A percentile compares a stretch with the other conserved stretches of the same genome.
Evolutionary conservation across 805 yeast genomes (phyloP).

Genomic region (Soucietia sequanensis): DNA sequence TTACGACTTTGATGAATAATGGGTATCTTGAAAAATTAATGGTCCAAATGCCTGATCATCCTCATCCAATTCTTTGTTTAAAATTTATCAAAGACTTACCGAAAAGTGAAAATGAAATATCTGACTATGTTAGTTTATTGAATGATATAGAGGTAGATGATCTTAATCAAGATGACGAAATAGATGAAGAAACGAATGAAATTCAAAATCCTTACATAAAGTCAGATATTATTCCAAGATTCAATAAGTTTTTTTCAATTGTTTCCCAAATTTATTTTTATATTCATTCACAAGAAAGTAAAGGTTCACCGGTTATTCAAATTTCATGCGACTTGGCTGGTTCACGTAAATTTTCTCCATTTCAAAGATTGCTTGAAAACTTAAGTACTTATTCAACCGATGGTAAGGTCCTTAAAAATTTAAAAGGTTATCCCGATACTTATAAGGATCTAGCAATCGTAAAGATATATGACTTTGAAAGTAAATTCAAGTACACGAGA

Average conservation of each 20-base stretch:
- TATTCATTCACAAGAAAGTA: slow-evolving; percentile 35
- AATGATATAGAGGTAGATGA: slow-evolving; percentile 13
- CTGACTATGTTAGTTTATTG: slow-evolving; percentile 23
- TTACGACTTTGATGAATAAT: slow-evolving; percentile 42
- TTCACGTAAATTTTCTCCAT: slow-evolving; percentile 47
- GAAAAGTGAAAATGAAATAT: slow-evolving; percentile 45
- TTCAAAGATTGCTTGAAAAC: slow-evolving; percentile 50
- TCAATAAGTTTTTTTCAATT: slow-evolving; percentile 60
- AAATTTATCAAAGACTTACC: slow-evolving; percentile 48
- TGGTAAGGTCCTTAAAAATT: slow-evolving; percentile 21
- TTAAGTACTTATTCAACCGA: slow-evolving; percentile 41
- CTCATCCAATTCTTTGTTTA: slow-evolving; percentile 33
- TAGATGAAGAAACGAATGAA: slow-evolving; percentile 19
- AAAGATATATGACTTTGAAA: slow-evolving; percentile 68
- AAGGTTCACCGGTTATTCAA: slow-evolving; percentile 63
- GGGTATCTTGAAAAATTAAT: slow-evolving; percentile 51
- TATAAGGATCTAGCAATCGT: slow-evolving; percentile 39
- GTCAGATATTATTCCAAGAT: too few relatives aligned
- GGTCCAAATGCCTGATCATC: slow-evolving; percentile 38
- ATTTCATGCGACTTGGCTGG: slow-evolving; percentile 55
- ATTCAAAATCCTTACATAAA: too few relatives aligned
- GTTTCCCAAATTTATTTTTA: slow-evolving; percentile 61
- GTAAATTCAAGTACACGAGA: slow-evolving; percentile 70
- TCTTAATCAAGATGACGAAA: too few relatives aligned
- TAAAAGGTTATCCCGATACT: slow-evolving; percentile 25